Evolutionary conservation across 805 yeast species (phyloP).

Genomic region (Yamadazyma scolyti): DNA sequence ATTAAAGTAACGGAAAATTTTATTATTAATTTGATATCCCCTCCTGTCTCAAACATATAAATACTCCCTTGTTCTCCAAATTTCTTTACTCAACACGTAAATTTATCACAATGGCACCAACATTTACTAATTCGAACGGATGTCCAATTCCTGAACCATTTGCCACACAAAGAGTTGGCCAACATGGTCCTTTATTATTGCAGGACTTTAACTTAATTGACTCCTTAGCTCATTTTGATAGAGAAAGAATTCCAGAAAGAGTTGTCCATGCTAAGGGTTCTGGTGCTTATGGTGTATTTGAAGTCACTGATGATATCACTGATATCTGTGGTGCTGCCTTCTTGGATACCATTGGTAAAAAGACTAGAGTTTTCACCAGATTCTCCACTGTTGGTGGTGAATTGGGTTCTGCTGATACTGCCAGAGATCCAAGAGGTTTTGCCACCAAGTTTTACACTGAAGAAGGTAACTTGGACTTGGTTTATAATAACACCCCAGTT

Average conservation of each 20-base stretch:
- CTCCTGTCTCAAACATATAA: too few species aligned
- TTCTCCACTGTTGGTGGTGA: conserved; percentile 89
- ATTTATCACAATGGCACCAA: conserved; percentile 50
- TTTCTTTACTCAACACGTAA: too few species aligned
- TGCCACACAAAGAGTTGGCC: conserved; percentile 70
- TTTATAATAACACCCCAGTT: conserved; percentile 80
- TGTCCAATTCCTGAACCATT: conserved; percentile 70
- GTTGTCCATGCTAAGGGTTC: conserved; percentile 93
- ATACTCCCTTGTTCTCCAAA: too few species aligned
- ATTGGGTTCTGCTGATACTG: conserved; percentile 73
- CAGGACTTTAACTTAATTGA: conserved; percentile 81
- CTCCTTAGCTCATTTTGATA: conserved; percentile 80
- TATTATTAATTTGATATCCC: conserved; percentile 8
- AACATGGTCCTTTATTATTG: conserved; percentile 71
- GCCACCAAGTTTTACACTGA: conserved; percentile 76
- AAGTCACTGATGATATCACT: conserved; percentile 78
- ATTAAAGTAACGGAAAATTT: conserved; percentile 6
- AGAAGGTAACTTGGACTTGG: conserved; percentile 81
- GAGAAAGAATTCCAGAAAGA: conserved; percentile 88
- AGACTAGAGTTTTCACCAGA: conserved; percentile 66
- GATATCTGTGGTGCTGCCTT: conserved; percentile 69
- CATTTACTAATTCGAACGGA: conserved; percentile 69
- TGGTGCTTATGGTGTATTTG: conserved; percentile 84
- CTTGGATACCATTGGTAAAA: conserved; percentile 71
- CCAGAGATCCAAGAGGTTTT: conserved; percentile 84